Percentiles rank a stretch among this genome's conserved stretches.
Evolutionary conservation across 1,284 basidiomycete genomes (phyloP).

Genomic region (Ceratobasidium sp.): DNA sequence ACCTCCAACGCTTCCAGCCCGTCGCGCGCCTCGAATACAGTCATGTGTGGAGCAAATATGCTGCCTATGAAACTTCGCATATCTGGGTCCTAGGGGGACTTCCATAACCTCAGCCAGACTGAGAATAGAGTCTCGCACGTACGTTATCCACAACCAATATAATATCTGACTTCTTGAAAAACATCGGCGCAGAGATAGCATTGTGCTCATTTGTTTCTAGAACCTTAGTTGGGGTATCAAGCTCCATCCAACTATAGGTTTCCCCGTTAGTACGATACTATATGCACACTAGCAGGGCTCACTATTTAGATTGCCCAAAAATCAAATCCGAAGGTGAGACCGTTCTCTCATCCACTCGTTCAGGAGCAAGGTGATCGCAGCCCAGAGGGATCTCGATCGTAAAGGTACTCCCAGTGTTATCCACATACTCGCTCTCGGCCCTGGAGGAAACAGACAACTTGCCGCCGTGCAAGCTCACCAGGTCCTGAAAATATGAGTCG

Average conservation of each 20-base stretch:
- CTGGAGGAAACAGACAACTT: slow-evolving; percentile 27
- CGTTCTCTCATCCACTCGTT: no score
- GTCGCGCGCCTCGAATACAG: slow-evolving; percentile 33
- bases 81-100: slow-evolving; percentile 23
- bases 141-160: slow-evolving; percentile 50
- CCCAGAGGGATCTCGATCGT: slow-evolving; percentile 30
- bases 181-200: slow-evolving; percentile 49
- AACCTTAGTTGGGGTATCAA: no score
- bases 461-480: slow-evolving; percentile 56
- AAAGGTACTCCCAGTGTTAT: slow-evolving; percentile 18
- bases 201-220: slow-evolving; percentile 46
- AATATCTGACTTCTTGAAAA: slow-evolving; percentile 52
- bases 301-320: no score
- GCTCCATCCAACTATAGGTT: no score
- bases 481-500: slow-evolving; percentile 48
- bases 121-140: background rate
- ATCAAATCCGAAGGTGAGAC: no score
- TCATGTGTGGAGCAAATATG: slow-evolving; percentile 48
- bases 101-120: background rate
- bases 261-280: no score
- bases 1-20: slow-evolving; percentile 22
- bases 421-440: background rate
- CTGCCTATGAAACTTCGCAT: slow-evolving; percentile 49
- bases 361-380: slow-evolving; percentile 20
- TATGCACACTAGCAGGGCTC: no score